These are phyloP conservation scores for Craterostigma plantagineum DNA, from an alignment of 257 asterid genomes.

Conservation along the genomic window DNA sequence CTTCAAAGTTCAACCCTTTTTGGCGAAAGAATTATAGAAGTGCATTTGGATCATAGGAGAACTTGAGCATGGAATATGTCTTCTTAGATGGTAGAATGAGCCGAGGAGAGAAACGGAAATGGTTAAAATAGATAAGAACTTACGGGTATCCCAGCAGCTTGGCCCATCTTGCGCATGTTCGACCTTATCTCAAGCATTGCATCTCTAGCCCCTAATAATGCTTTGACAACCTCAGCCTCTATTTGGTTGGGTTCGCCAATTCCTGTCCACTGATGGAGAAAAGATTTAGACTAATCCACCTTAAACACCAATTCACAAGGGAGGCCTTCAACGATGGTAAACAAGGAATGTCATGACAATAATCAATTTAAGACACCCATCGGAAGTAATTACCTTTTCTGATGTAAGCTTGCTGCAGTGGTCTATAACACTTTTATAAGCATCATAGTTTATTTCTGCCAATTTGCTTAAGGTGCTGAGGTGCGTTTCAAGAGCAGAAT, in stretches of 20 bases:
- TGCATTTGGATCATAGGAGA: too few relatives aligned
- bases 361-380: too few relatives aligned
- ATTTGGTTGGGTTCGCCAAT: conserved; percentile 29
- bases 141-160: conserved; percentile 92
- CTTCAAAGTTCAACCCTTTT: too few relatives aligned
- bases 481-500: conserved; percentile 58
- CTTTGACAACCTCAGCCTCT: conserved; percentile 44
- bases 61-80: too few relatives aligned
- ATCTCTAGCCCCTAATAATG: conserved; percentile 75
- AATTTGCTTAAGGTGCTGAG: conserved; percentile 39
- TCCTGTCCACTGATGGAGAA: conserved; percentile 44
- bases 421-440: conserved; percentile 31
- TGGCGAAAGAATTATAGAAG: too few relatives aligned
- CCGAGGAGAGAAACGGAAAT: background rate
- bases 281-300: conserved; percentile 4
- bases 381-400: conserved; percentile 34
- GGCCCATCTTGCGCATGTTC: conserved; percentile 85
- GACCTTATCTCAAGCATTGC: conserved; percentile 72
- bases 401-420: conserved; percentile 47
- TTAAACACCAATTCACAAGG: background rate
- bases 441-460: conserved; percentile 40
- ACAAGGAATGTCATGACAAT: too few relatives aligned
- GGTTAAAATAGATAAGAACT: conserved; percentile 6
- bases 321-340: background rate
- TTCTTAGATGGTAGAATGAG: background rate